Evolutionary conservation across 1,284 basidiomycete genomes (phyloP).

Genomic region (Pseudozyma tsukubaensis): DNA sequence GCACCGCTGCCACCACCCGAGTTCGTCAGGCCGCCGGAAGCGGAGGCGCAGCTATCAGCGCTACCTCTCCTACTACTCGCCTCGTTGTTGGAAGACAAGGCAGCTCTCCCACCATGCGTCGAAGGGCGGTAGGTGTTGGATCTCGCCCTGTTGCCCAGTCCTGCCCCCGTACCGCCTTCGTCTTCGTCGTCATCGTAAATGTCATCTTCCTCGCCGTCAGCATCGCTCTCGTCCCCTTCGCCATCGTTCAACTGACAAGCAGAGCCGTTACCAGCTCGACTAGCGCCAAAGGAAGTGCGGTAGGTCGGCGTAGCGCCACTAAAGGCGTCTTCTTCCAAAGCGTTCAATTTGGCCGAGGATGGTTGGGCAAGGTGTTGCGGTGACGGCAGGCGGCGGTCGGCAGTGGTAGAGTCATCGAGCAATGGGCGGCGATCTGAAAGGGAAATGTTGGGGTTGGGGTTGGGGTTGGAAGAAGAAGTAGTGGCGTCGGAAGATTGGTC

Average conservation of each 20-base stretch:
- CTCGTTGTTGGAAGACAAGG: not conserved
- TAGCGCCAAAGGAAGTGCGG: conserved; percentile 23
- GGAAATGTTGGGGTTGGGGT: too few relatives aligned
- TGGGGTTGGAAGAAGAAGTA: too few relatives aligned
- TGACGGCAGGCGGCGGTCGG: not conserved
- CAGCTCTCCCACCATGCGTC: conserved; percentile 8
- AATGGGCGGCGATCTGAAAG: too few relatives aligned
- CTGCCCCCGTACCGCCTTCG: not conserved
- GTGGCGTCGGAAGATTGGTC: too few relatives aligned
- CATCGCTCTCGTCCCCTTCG: not conserved
- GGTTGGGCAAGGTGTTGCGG: not conserved
- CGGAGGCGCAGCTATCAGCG: not conserved
- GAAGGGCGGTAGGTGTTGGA: conserved; percentile 28
- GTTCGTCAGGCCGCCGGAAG: too few relatives aligned
- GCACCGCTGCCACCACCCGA: too few relatives aligned
- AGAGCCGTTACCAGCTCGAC: conserved; percentile 1
- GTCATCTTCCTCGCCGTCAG: not conserved
- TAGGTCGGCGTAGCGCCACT: conserved; percentile 32
- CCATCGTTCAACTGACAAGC: not conserved
- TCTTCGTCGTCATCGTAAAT: conserved; percentile 8
- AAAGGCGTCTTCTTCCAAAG: conserved; percentile 41
- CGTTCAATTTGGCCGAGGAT: not conserved
- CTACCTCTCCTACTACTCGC: not conserved
- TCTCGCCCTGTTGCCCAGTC: conserved; percentile 1
- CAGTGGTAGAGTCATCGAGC: too few relatives aligned